These are phyloP conservation scores for Marasmius sp. DNA, from an alignment of 1,284 basidiomycete genomes.

Conservation along the genomic window DNA sequence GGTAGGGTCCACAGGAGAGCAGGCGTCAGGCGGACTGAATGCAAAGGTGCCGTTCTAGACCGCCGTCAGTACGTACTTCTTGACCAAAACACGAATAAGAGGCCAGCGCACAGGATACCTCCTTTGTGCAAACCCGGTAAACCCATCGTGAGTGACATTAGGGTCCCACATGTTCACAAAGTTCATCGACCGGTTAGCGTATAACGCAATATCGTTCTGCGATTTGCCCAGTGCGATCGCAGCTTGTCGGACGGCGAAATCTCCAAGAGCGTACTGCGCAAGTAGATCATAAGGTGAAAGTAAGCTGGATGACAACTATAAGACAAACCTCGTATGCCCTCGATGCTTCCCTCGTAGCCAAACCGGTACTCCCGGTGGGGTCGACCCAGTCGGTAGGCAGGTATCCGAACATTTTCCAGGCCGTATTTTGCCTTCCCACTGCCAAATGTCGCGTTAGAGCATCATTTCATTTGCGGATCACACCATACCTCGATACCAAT, in stretches of 20 bases:
- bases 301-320: not conserved
- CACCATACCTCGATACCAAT: conserved; percentile 45
- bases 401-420: conserved; percentile 48
- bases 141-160: conserved; percentile 43
- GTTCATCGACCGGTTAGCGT: conserved; percentile 50
- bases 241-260: conserved; percentile 52
- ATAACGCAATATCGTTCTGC: conserved; percentile 35
- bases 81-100: not conserved
- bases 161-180: conserved; percentile 54
- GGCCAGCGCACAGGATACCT: conserved; percentile 34
- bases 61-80: not conserved
- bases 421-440: conserved; percentile 51
- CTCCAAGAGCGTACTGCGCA: conserved; percentile 43
- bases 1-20: conserved; percentile 46
- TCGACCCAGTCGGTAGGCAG: conserved; percentile 49
- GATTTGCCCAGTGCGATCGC: conserved; percentile 38
- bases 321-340: conserved; percentile 41
- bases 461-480: not conserved
- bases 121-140: conserved; percentile 43
- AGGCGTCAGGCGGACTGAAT: conserved; percentile 46
- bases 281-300: not conserved
- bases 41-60: conserved; percentile 47
- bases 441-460: not conserved
- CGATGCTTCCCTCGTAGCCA: conserved; percentile 48
- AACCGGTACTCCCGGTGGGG: conserved; percentile 43